Evolutionary conservation across 2,329 filamentous ascomycete species (phyloP).

Genomic region (Lachnum nothofagi): DNA sequence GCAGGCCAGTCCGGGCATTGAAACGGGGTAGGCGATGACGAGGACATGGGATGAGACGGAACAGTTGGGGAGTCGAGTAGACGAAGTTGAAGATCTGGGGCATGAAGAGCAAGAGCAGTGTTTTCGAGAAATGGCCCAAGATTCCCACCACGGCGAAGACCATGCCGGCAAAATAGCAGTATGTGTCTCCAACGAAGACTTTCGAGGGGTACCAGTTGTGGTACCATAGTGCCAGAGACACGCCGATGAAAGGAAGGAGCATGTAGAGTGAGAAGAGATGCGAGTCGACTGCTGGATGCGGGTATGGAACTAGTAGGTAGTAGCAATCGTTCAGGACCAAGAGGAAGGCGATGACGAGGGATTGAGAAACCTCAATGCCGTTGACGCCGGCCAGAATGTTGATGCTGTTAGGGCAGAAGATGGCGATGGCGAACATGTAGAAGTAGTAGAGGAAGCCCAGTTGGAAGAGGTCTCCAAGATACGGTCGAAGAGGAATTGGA

Average conservation of each 20-base stretch:
- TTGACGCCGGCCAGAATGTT: slow-evolving; percentile 99
- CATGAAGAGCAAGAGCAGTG: slow-evolving; percentile 79
- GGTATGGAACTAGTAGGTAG: slow-evolving; percentile 78
- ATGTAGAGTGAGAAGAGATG: slow-evolving; percentile 96
- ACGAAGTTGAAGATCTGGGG: slow-evolving; percentile 96
- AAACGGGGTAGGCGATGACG: slow-evolving; percentile 86
- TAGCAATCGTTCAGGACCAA: slow-evolving; percentile 82
- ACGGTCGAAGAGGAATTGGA: slow-evolving; percentile 76
- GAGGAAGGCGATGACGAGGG: slow-evolving; percentile 78
- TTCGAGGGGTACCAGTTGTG: slow-evolving; percentile 96
- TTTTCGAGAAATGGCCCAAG: slow-evolving; percentile 96
- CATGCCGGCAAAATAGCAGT: slow-evolving; percentile 99
- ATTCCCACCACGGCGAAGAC: slow-evolving; percentile 97
- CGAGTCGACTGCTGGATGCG: slow-evolving; percentile 89
- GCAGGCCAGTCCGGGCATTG: slow-evolving; percentile 74
- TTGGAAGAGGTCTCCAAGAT: slow-evolving; percentile 74
- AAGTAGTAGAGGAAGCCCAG: slow-evolving; percentile 81
- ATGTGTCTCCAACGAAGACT: slow-evolving; percentile 96
- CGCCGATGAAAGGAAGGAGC: slow-evolving; percentile 87
- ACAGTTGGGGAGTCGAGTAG: slow-evolving; percentile 88
- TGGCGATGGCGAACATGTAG: slow-evolving; percentile 94
- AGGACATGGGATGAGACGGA: slow-evolving; percentile 84
- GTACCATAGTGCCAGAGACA: slow-evolving; percentile 75
- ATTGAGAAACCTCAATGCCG: slow-evolving; percentile 93
- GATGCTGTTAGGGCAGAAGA: slow-evolving; percentile 98